phyloP scores from a whole-genome alignment of 148 eudicot genomes.

The Suaeda aralocaspica region DNA sequence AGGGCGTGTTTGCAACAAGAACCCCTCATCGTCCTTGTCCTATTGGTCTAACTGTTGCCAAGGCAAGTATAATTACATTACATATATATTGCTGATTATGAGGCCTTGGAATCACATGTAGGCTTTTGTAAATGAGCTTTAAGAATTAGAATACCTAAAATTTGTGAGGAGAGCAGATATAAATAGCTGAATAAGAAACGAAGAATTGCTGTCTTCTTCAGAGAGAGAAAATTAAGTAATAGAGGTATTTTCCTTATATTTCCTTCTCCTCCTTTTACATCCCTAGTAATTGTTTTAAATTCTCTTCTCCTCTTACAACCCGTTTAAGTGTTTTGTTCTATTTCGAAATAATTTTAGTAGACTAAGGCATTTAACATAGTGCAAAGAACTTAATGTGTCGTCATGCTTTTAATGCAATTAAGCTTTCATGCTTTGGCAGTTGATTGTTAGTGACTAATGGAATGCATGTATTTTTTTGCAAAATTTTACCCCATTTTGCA shows the following conservation, averaged over 20 bases:
- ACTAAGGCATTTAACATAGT: constrained; percentile 4
- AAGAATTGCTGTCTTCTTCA: too few species aligned
- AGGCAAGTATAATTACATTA: constrained; percentile 37
- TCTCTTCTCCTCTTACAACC: too few species aligned
- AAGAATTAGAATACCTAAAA: too few species aligned
- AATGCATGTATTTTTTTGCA: not conserved
- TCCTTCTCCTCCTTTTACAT: not conserved
- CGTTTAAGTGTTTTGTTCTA: too few species aligned
- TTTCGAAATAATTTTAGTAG: not conserved
- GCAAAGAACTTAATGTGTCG: not conserved
- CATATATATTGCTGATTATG: not conserved
- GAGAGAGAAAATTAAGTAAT: too few species aligned
- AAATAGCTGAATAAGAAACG: too few species aligned
- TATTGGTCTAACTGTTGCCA: constrained; percentile 92
- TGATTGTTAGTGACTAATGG: not conserved
- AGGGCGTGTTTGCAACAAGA: constrained; percentile 93
- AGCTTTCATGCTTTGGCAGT: not conserved
- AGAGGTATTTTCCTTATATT: too few species aligned
- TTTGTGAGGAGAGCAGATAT: too few species aligned
- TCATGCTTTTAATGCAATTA: not conserved
- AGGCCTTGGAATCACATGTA: too few species aligned
- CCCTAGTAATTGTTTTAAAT: not conserved
- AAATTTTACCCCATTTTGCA: constrained; percentile 25
- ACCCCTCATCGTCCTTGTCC: constrained; percentile 98
- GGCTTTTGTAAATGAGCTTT: too few species aligned